Evolutionary conservation across 2,329 filamentous ascomycete genomes (phyloP).

Genomic region (Fusarium incarnatum): DNA sequence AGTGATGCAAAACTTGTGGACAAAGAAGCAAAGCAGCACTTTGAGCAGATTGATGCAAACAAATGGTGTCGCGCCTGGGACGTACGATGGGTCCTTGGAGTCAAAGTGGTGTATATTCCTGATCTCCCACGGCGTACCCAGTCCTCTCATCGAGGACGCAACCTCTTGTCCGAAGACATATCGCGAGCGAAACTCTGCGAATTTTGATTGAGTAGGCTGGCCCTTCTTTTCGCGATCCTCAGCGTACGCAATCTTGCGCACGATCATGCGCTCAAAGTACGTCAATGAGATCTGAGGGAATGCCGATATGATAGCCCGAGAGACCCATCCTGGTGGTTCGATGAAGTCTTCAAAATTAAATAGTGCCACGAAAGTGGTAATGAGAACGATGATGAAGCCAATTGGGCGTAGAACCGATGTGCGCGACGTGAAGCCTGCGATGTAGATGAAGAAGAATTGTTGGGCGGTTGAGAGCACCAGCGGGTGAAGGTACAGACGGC

Average conservation of each 20-base stretch:
- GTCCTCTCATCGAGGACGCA: slow-evolving; percentile 38
- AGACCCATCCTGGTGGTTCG: slow-evolving; percentile 40
- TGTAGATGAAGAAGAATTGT: slow-evolving; percentile 42
- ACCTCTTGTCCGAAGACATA: slow-evolving; percentile 40
- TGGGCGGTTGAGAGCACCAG: slow-evolving; percentile 33
- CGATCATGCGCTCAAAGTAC: slow-evolving; percentile 41
- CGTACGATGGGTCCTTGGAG: slow-evolving; percentile 19
- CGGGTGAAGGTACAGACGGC: slow-evolving; percentile 31
- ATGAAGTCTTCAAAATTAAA: slow-evolving; percentile 27
- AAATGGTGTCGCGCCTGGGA: slow-evolving; percentile 19
- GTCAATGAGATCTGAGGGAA: slow-evolving; percentile 40
- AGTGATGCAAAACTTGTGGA: slow-evolving; percentile 31
- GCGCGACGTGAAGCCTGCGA: slow-evolving; percentile 35
- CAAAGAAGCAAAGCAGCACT: slow-evolving; percentile 28
- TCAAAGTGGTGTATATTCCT: slow-evolving; percentile 41
- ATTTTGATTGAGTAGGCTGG: background rate
- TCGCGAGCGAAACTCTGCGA: slow-evolving; percentile 13
- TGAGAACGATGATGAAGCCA: slow-evolving; percentile 32
- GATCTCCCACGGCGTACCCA: slow-evolving; percentile 39
- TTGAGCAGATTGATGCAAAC: slow-evolving; percentile 28
- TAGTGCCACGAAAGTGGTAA: slow-evolving; percentile 35
- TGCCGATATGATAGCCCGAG: slow-evolving; percentile 30
- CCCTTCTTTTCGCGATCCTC: slow-evolving; percentile 13
- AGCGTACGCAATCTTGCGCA: slow-evolving; percentile 32
- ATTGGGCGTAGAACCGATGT: slow-evolving; percentile 33